A percentile compares a stretch with the other conserved stretches of the same genome.
Evolutionary conservation across 1,284 basidiomycete genomes (phyloP).

Genomic region (Athelia psychrophila): DNA sequence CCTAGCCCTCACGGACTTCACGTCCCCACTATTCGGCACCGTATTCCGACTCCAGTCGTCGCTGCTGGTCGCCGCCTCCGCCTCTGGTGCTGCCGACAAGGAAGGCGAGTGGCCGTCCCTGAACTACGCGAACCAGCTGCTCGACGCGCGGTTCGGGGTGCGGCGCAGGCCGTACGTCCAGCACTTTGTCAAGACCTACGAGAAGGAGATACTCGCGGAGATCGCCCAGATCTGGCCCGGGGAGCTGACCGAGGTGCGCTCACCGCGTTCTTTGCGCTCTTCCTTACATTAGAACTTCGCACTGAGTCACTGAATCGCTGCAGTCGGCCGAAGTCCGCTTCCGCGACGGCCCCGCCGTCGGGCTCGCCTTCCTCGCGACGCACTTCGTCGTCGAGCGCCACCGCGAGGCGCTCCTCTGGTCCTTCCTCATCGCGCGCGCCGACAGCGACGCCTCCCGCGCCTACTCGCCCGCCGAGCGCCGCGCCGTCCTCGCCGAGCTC

Average conservation of each 20-base stretch:
- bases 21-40: slow-evolving; percentile 13
- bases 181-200: slow-evolving; percentile 13
- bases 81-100: neutral
- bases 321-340: slow-evolving; percentile 6
- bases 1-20: slow-evolving; percentile 11
- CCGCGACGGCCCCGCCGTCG: slow-evolving; percentile 12
- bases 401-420: slow-evolving; percentile 14
- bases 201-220: slow-evolving; percentile 11
- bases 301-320: neutral
- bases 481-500: slow-evolving; percentile 9
- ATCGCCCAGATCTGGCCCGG: slow-evolving; percentile 12
- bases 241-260: slow-evolving; percentile 9
- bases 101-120: neutral
- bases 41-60: slow-evolving; percentile 16
- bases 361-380: slow-evolving; percentile 12
- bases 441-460: slow-evolving; percentile 10
- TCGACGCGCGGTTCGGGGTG: slow-evolving; percentile 14
- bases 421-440: slow-evolving; percentile 14
- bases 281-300: neutral
- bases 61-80: slow-evolving; percentile 2
- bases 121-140: slow-evolving; percentile 14
- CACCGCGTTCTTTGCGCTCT: neutral
- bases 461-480: slow-evolving; percentile 11
- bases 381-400: slow-evolving; percentile 18
- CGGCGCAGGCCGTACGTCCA: slow-evolving; percentile 12